Conservation (phyloP, 208 protist genomes). For the Acanthamoeba culbertsoni region DNA sequence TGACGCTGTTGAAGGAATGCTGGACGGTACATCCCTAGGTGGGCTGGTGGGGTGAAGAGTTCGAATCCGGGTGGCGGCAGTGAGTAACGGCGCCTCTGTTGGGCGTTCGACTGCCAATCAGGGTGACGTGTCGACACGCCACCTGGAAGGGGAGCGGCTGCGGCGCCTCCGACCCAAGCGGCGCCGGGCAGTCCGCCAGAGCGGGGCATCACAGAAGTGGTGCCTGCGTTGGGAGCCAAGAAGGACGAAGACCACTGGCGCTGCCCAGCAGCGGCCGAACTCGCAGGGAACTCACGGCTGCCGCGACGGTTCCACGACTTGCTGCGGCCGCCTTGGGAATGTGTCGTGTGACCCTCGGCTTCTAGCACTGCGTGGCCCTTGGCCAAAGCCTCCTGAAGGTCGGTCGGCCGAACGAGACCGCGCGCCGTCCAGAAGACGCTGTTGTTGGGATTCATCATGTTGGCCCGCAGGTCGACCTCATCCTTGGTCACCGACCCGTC, state of each 20-base stretch:
- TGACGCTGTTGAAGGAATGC: not conserved
- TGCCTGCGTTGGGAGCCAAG: not conserved
- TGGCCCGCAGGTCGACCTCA: slow-evolving; percentile 22
- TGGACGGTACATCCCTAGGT: not conserved
- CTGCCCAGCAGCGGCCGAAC: not conserved
- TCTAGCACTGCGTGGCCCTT: not conserved
- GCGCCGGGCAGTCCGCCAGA: not conserved
- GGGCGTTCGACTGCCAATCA: not conserved
- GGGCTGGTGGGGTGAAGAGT: not conserved
- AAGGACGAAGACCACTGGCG: not conserved
- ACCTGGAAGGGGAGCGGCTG: not conserved
- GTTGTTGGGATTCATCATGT: slow-evolving; percentile 55
- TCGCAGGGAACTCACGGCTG: not conserved
- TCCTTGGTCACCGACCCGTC: not conserved
- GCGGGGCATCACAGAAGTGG: not conserved
- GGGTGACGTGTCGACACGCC: not conserved
- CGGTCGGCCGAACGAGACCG: not conserved
- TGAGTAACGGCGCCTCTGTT: not conserved
- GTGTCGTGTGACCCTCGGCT: not conserved
- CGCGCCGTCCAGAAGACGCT: slow-evolving; percentile 24
- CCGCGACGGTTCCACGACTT: not conserved
- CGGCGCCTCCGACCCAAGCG: not conserved
- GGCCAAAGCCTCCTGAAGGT: not conserved
- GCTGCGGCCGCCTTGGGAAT: not conserved
- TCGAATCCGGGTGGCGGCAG: slow-evolving; percentile 3